A percentile compares a stretch with the other conserved stretches of the same genome.
These are phyloP conservation scores for Colletotrichum somersetense DNA, from an alignment of 2,329 filamentous ascomycete genomes.

Conservation along the genomic window DNA sequence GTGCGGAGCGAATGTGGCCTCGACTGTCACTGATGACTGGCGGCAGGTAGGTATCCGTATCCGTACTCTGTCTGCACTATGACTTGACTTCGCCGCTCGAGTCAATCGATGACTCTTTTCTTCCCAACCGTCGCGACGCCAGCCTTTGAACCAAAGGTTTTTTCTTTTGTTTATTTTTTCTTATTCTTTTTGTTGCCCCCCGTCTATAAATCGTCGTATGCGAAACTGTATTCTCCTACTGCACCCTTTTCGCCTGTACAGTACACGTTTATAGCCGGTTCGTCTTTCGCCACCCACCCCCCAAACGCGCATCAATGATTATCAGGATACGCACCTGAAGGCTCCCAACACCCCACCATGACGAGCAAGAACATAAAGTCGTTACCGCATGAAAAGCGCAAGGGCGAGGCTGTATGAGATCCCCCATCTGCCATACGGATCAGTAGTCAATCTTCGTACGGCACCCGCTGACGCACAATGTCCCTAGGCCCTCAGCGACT, in stretches of 20 bases:
- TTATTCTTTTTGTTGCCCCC: neutral
- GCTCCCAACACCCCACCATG: constrained; percentile 56
- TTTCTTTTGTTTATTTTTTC: neutral
- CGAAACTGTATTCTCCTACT: neutral
- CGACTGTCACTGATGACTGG: constrained; percentile 34
- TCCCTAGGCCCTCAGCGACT: constrained; percentile 84
- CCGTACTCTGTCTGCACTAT: neutral
- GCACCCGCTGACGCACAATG: constrained; percentile 36
- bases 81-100: constrained; percentile 37
- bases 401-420: constrained; percentile 81
- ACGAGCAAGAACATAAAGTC: constrained; percentile 69
- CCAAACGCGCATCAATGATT: constrained; percentile 46
- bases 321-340: constrained; percentile 46
- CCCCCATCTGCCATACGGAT: neutral
- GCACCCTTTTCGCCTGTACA: neutral
- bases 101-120: constrained; percentile 40
- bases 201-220: constrained; percentile 25
- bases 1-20: constrained; percentile 10
- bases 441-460: no score
- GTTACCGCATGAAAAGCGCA: constrained; percentile 82
- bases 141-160: neutral
- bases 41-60: neutral
- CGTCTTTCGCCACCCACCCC: neutral
- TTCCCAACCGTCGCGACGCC: neutral
- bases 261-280: no score